Base-by-base conservation (phyloP, 2,329 filamentous ascomycete species). In the Aspergillus luchuensis region DNA sequence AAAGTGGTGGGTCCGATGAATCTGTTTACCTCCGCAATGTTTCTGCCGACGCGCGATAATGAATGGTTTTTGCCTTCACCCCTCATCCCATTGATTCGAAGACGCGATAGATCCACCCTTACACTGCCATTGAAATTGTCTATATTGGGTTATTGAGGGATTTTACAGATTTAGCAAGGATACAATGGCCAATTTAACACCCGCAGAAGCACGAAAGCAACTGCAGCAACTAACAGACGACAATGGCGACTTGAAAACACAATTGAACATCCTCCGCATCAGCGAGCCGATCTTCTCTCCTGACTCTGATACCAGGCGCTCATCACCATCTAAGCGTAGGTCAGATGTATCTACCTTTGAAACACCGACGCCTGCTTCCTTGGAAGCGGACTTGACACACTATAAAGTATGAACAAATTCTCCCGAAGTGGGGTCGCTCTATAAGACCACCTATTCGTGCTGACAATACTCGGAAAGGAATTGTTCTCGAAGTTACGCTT, bases 401-500 rank as follows among this genome's bases (percentile, higher is more conserved):
- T 97, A 98, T 80, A 92, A 91, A 73, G 85, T 85, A 72, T 28
- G 62, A 41, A 23, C 21, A 15, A 54, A n/a, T 5, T 54, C 33
- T 15, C 6, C 33, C 8, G 11, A 3, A 48, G 10, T 13, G 45
- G n/a, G 19, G 17, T 11, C 11, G n/a, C 39, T n/a, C 21, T 30
- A 8, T 19, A 38, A 52, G n/a, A 25, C 21, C 15, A n/a, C 28
- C 15, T 39, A 15, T 23, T 13, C 17, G 61, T 52, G 39, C 49
- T 62, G 39, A 66, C 57, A 8, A 5, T 2, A 54, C 8, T 10
- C 13, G 50, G 47, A 13, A 66, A 87, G 79, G 93, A 97, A 78
- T 86, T 98, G 19, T 99, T 98, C 78, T 90, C 92, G 45, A 98
- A 99, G 79, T 84, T 98, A 41, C 91, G 94, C 68, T 98, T 98